Evolutionary conservation across 2,329 filamentous ascomycete species (phyloP).

Genomic region (Raffaelea albimanens): DNA sequence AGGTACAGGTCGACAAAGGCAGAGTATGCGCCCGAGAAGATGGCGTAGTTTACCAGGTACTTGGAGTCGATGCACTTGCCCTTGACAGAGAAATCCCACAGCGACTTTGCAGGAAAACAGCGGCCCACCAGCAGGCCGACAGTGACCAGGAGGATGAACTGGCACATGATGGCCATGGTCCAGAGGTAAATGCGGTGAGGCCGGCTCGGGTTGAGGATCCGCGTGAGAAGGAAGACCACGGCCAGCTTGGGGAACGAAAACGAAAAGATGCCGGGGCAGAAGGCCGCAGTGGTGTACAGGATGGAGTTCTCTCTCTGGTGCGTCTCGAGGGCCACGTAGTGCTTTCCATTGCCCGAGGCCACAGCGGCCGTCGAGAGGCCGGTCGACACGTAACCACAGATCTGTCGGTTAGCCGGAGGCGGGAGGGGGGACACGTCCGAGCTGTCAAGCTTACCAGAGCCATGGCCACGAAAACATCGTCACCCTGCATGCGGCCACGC

Average conservation of each 20-base stretch:
- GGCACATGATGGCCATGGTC: constrained; percentile 21
- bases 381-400: no score
- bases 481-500: no score
- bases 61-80: constrained; percentile 23
- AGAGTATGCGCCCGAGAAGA: constrained; percentile 27
- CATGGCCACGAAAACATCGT: no score
- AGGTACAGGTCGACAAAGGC: constrained; percentile 30
- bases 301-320: constrained; percentile 20
- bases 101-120: constrained; percentile 10
- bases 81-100: constrained; percentile 27
- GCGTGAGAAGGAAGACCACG: constrained; percentile 26
- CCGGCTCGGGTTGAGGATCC: constrained; percentile 26
- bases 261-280: constrained; percentile 26
- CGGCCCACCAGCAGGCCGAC: neutral
- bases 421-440: no score
- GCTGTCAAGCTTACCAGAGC: no score
- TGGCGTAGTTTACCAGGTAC: constrained; percentile 28
- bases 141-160: constrained; percentile 16
- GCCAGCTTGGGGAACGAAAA: constrained; percentile 32
- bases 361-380: constrained; percentile 25
- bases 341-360: constrained; percentile 27
- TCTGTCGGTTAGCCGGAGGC: no score
- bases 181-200: constrained; percentile 26
- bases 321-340: constrained; percentile 21
- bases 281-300: constrained; percentile 27